A percentile compares a stretch with the other conserved stretches of the same genome.
These are phyloP conservation scores for Yamadazyma dendronema DNA, from an alignment of 1,139 yeast genomes.

Conservation along the genomic window DNA sequence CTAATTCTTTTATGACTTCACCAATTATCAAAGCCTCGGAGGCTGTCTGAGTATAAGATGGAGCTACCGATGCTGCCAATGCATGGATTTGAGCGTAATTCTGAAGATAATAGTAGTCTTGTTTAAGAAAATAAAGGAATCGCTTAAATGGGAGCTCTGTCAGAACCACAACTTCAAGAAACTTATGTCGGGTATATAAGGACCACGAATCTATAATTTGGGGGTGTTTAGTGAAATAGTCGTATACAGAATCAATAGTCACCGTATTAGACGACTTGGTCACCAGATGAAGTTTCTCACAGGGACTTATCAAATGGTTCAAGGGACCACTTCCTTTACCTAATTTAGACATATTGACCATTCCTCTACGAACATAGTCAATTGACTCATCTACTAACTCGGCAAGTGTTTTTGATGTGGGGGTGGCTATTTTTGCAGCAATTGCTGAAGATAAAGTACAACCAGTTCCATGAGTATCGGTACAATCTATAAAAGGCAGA, in stretches of 20 bases:
- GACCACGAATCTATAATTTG: conserved; percentile 55
- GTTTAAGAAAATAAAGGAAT: conserved; percentile 62
- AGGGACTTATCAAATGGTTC: conserved; percentile 44
- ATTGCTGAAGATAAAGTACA: conserved; percentile 84
- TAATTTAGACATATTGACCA: conserved; percentile 37
- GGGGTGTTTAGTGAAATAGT: conserved; percentile 57
- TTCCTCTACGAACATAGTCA: conserved; percentile 66
- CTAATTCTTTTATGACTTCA: conserved; percentile 55
- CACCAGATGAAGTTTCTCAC: background rate
- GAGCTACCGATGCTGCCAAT: conserved; percentile 63
- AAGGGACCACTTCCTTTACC: conserved; percentile 76
- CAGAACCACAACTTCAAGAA: conserved; percentile 52
- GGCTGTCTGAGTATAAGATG: conserved; percentile 50
- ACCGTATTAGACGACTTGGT: background rate
- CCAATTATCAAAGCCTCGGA: conserved; percentile 52
- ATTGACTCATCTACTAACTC: conserved; percentile 58
- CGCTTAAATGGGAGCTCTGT: conserved; percentile 48
- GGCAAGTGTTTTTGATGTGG: conserved; percentile 32
- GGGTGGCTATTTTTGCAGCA: conserved; percentile 67
- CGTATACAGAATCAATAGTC: conserved; percentile 28
- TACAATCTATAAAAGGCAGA: conserved; percentile 48
- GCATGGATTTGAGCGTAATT: conserved; percentile 72
- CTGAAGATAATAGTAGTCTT: conserved; percentile 68
- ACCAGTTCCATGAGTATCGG: conserved; percentile 86
- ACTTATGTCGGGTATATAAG: conserved; percentile 58